These are phyloP conservation scores for Ceratocystiopsis sp. DNA, from an alignment of 2,329 filamentous ascomycete genomes.

Conservation along the genomic window DNA sequence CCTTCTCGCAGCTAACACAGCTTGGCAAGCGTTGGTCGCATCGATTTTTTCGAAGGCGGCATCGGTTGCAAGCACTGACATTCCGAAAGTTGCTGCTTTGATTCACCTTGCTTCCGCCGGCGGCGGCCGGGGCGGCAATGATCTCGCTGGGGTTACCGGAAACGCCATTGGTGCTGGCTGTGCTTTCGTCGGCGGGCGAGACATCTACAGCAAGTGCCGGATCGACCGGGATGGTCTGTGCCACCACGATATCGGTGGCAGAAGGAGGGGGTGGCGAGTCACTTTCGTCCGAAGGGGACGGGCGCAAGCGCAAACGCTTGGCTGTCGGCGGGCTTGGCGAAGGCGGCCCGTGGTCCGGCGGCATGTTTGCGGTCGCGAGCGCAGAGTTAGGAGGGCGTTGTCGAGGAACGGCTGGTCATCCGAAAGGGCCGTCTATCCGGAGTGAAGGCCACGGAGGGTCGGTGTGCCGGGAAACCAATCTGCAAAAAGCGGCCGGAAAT, in stretches of 20 bases:
- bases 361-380: constrained; percentile 10
- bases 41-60: constrained; percentile 78
- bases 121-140: too few relatives aligned
- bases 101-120: constrained; percentile 24
- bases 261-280: too few relatives aligned
- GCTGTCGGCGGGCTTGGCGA: constrained; percentile 31
- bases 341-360: constrained; percentile 31
- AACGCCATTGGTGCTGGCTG: neutral
- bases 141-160: too few relatives aligned
- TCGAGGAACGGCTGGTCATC: too few relatives aligned
- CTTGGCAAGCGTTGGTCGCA: constrained; percentile 88
- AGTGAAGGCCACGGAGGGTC: too few relatives aligned
- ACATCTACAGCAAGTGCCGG: too few relatives aligned
- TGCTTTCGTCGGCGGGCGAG: too few relatives aligned
- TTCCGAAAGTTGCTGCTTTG: constrained; percentile 60
- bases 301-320: constrained; percentile 34
- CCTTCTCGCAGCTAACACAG: constrained; percentile 85
- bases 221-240: too few relatives aligned
- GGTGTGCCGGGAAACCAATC: neutral
- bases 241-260: too few relatives aligned
- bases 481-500: neutral
- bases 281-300: constrained; percentile 13
- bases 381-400: too few relatives aligned
- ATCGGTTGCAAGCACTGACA: constrained; percentile 89
- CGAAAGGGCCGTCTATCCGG: too few relatives aligned